Base-by-base conservation (phyloP, 108 stramenopile species). In the Hondaea fermentalgiana region DNA sequence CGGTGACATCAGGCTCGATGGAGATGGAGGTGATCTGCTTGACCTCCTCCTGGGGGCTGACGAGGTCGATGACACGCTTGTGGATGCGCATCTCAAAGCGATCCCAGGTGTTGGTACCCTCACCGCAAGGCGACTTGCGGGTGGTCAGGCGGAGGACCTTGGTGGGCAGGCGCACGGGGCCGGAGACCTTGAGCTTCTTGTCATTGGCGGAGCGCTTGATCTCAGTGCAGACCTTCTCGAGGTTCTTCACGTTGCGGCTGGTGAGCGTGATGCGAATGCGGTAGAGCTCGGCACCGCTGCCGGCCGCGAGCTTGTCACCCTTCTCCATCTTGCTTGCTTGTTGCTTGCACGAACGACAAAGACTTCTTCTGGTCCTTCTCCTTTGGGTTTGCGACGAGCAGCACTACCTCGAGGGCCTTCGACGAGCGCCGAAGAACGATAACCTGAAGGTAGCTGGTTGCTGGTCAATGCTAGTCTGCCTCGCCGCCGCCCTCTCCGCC, bases 21-120 rank as follows among this genome's bases (percentile, higher is more conserved):
- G 94, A 93, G 95, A 99, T 98, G 93, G 95, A 95, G 87, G 99
- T 99, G 89, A 99, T 96, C 93, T 98, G 96, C 97, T 97, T 97
- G 87, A 99, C 98, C 64, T 97, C 95, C 93, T 98, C 97, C 87
- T 96, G 94, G 60, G 99, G 97, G 60, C 97, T 94, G 91, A 97
- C 96, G 89, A 99, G 92, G 90, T 99, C 99, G 89, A 99, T 96
- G 94, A 99, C 94, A 91, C 99, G 97, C 97, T 99, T 99, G 96
- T 99, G 99, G 95, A 99, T 99, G 89, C 99, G 96, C 98, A 99
- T 98, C 93, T 98, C 97, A 93, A 97, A 98, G 47, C 96, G 93
- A 90, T 99, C 99, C 97, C 98, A 99, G 42, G 99, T 98, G 96
- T 99, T 98, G 96, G 99, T 99, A 94, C 99, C 99, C 93, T 99